These are phyloP conservation scores for Haematococcus sp. DNA, from an alignment of 139 green algal species.

Conservation along the genomic window DNA sequence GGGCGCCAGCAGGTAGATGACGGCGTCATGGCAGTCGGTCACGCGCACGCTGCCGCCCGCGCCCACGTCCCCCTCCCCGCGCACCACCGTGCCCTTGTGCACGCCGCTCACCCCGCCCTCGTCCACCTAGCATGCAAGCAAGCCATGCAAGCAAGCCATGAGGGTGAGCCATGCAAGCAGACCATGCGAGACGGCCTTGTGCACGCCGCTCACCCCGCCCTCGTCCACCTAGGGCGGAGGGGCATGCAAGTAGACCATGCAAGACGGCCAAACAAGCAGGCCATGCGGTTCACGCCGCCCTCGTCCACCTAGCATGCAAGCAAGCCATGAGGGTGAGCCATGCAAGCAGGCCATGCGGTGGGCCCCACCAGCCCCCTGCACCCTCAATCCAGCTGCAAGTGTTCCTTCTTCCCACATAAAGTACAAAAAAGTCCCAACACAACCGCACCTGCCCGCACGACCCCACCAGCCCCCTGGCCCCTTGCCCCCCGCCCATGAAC, in stretches of 20 bases:
- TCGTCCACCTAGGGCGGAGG: conserved; percentile 50
- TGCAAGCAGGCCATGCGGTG: too few species aligned
- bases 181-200: too few species aligned
- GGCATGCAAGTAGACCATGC: too few species aligned
- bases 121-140: conserved; percentile 27
- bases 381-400: too few species aligned
- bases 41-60: conserved; percentile 39
- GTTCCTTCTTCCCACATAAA: too few species aligned
- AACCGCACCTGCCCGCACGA: background rate
- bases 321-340: too few species aligned
- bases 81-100: conserved; percentile 71
- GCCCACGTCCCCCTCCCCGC: conserved; percentile 72
- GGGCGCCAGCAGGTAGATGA: conserved; percentile 83
- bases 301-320: too few species aligned
- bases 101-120: conserved; percentile 53
- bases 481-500: too few species aligned
- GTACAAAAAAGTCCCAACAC: background rate
- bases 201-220: conserved; percentile 49
- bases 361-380: too few species aligned
- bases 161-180: too few species aligned
- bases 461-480: conserved; percentile 27
- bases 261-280: too few species aligned
- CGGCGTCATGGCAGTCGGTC: conserved; percentile 80
- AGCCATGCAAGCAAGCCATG: too few species aligned
- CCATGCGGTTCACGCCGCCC: conserved; percentile 48